Base-by-base conservation (phyloP, 1,284 basidiomycete genomes). In the Trametes sp. region DNA sequence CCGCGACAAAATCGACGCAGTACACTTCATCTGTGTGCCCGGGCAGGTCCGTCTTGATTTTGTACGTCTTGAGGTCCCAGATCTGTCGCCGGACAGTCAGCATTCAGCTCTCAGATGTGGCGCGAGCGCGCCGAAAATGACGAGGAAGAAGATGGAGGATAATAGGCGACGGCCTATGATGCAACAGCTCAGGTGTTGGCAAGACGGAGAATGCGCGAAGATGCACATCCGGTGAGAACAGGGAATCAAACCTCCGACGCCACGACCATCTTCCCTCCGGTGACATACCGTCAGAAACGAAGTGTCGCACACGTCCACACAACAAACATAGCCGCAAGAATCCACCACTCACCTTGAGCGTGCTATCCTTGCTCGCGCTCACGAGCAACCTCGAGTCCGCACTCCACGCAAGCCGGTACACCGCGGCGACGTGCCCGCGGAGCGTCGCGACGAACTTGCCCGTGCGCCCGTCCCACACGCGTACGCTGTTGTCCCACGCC, bases 21-120 rank as follows among this genome's bases (percentile, higher is more conserved):
- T 98, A 98, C 28, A 99, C 97, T 76, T 99, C 98, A 73, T 99
- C 97, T 0, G 92, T 93, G 74, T 99, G 98, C 3, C 97, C 98
- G 0, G 96, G 95, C 26, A 99, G 84, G 76, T 99, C 97, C 3
- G 87, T 89, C 72, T 94, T 91, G 68, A 98, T 90, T 78, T 98
- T 98, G 78, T 94, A 94, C 19, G 94, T 96, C 76, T 95, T 95
- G 63, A 98, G 81, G 75, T 97, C 93, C 96, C 96, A 98, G 31
- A 98, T 89, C 94, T 95, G 63, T 10, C 50, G 49, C 28, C n/a
- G 31, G 36, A 16, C 7, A 19, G 36, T 57, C 33, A 57, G 54
- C n/a, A n/a, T n/a, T n/a, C n/a, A n/a, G n/a, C n/a, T n/a, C n/a
- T n/a, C n/a, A n/a, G n/a, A n/a, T n/a, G n/a, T n/a, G n/a, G n/a